These are phyloP conservation scores for Neotropicomus parvogracilis DNA, from an alignment of 1,284 basidiomycete genomes.

Conservation along the genomic window DNA sequence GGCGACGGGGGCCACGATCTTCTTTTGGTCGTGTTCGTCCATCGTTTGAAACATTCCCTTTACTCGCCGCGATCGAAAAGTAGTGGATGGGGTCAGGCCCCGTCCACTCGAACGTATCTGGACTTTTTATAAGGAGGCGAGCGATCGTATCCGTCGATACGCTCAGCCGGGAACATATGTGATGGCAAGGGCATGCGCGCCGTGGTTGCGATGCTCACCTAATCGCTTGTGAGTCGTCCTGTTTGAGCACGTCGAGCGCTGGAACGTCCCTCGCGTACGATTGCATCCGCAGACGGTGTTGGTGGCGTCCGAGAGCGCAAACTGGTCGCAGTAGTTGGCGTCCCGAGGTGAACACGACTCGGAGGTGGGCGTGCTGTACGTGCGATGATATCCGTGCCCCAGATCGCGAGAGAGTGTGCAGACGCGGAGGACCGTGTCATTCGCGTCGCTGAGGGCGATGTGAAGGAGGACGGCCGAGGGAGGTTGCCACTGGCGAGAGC, in stretches of 20 bases:
- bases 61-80: conserved; percentile 54
- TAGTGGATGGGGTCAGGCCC: conserved; percentile 59
- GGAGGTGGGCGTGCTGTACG: conserved; percentile 35
- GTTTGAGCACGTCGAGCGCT: conserved; percentile 36
- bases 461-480: conserved; percentile 20
- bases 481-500: conserved; percentile 19
- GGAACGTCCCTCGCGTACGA: conserved; percentile 42
- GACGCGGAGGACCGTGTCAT: conserved; percentile 19
- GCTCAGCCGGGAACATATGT: conserved; percentile 33
- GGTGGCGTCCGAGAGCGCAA: conserved; percentile 23
- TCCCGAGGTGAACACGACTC: conserved; percentile 19
- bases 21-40: neutral
- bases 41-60: too few species aligned
- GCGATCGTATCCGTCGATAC: neutral
- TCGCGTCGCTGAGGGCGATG: conserved; percentile 13
- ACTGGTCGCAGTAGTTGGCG: conserved; percentile 16
- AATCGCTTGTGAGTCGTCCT: conserved; percentile 38
- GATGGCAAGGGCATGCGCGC: too few species aligned
- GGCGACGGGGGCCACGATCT: conserved; percentile 49
- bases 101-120: conserved; percentile 49
- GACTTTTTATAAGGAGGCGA: conserved; percentile 39
- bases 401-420: conserved; percentile 16
- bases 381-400: conserved; percentile 21
- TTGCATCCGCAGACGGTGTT: conserved; percentile 41
- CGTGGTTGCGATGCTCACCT: conserved; percentile 40